phyloP scores from a whole-genome alignment of 1,284 basidiomycete genomes.

The Leccinum solheimii region DNA sequence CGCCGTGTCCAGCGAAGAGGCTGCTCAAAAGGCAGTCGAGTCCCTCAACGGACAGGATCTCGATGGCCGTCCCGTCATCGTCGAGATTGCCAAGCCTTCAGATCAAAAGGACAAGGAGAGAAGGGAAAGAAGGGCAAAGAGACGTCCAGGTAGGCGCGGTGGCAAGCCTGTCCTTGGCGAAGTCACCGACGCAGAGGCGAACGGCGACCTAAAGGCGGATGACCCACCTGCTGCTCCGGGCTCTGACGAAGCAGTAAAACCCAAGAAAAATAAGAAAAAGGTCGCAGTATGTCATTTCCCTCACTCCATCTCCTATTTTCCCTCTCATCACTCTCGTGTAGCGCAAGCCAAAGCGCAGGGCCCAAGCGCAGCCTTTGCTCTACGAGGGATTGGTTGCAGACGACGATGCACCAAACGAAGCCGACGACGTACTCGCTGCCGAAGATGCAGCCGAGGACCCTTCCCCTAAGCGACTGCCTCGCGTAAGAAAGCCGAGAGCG shows the following conservation, averaged over 20 bases:
- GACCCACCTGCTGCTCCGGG: slow-evolving; percentile 45
- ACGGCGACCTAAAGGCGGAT: slow-evolving; percentile 64
- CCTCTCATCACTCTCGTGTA: slow-evolving; percentile 30
- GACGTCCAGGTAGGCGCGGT: slow-evolving; percentile 77
- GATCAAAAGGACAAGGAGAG: slow-evolving; percentile 82
- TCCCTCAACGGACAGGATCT: slow-evolving; percentile 85
- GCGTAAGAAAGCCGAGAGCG: slow-evolving; percentile 60
- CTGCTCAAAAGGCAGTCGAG: slow-evolving; percentile 85
- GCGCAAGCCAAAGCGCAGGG: slow-evolving; percentile 59
- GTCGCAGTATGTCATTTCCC: slow-evolving; percentile 45
- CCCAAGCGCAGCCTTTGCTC: background rate
- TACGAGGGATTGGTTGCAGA: slow-evolving; percentile 28
- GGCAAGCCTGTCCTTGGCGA: slow-evolving; percentile 81
- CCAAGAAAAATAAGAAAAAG: slow-evolving; percentile 84
- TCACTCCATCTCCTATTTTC: slow-evolving; percentile 3
- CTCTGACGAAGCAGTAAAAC: slow-evolving; percentile 61
- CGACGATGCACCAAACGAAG: slow-evolving; percentile 38
- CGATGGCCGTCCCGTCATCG: slow-evolving; percentile 82
- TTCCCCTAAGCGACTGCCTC: slow-evolving; percentile 49
- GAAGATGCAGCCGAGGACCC: slow-evolving; percentile 38
- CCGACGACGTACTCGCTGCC: slow-evolving; percentile 37
- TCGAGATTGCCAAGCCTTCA: slow-evolving; percentile 87
- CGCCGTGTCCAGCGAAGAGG: slow-evolving; percentile 75
- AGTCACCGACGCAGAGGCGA: slow-evolving; percentile 81
- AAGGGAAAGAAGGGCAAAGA: slow-evolving; percentile 72